Conservation (phyloP, 1,284 basidiomycete genomes). For the Leccinum variabile region DNA sequence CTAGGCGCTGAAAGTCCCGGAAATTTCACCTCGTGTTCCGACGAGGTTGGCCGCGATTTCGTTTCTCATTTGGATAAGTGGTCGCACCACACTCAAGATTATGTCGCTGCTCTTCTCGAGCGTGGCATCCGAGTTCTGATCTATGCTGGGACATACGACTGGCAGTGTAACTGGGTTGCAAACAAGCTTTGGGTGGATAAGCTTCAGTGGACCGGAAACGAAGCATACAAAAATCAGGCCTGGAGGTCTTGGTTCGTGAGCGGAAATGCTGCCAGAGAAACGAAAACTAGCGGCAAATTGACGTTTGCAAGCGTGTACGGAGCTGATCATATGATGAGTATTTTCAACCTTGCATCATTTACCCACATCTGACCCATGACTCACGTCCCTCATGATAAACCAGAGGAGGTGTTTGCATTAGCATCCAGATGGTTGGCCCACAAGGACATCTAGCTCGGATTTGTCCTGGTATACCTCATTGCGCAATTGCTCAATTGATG, state of each 20-base stretch:
- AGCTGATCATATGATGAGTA: slow-evolving; percentile 74
- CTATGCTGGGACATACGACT: slow-evolving; percentile 79
- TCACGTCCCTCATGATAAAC: slow-evolving; percentile 69
- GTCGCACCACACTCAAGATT: slow-evolving; percentile 56
- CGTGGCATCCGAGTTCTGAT: slow-evolving; percentile 71
- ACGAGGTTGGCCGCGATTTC: slow-evolving; percentile 50
- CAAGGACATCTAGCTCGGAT: slow-evolving; percentile 37
- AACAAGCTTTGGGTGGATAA: slow-evolving; percentile 75
- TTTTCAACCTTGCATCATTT: slow-evolving; percentile 14
- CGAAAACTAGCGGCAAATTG: slow-evolving; percentile 58
- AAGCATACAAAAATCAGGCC: slow-evolving; percentile 48
- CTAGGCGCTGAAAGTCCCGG: slow-evolving; percentile 59
- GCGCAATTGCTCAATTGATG: background rate
- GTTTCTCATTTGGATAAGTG: slow-evolving; percentile 59
- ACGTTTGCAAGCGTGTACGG: slow-evolving; percentile 65
- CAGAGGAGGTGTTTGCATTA: slow-evolving; percentile 55
- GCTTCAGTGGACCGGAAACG: slow-evolving; percentile 67
- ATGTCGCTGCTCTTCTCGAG: slow-evolving; percentile 73
- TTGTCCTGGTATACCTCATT: background rate
- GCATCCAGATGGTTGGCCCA: slow-evolving; percentile 58
- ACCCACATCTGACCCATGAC: slow-evolving; percentile 15
- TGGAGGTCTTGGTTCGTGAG: slow-evolving; percentile 61
- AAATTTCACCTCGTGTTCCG: slow-evolving; percentile 60
- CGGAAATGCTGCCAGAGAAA: slow-evolving; percentile 59
- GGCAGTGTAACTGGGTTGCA: slow-evolving; percentile 78